Evolutionary conservation across 306 rosid genomes (phyloP).

Genomic region (Gillenia trifoliata): DNA sequence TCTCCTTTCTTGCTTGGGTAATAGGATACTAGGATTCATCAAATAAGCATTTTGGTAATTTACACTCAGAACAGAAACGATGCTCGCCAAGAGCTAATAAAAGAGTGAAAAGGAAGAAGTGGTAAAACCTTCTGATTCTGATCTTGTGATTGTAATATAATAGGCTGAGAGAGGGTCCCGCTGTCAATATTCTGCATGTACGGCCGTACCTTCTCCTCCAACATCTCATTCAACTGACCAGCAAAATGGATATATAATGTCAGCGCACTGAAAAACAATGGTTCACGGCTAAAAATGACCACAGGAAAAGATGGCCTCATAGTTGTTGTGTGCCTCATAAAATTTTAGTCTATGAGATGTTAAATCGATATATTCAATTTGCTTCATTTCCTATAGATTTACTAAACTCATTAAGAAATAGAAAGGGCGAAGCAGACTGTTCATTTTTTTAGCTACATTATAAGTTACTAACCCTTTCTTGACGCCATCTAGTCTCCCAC

Average conservation of each 20-base stretch:
- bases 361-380: neutral
- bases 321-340: neutral
- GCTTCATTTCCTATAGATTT: neutral
- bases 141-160: conserved; percentile 48
- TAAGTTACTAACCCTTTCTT: conserved; percentile 65
- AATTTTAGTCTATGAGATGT: neutral
- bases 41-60: neutral
- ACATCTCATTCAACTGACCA: conserved; percentile 70
- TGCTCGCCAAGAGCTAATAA: neutral
- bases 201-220: conserved; percentile 77
- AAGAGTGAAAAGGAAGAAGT: conserved; percentile 1
- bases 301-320: neutral
- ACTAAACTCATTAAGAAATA: neutral
- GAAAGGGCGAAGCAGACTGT: neutral
- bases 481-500: conserved; percentile 91
- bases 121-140: conserved; percentile 57
- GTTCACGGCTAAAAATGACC: neutral
- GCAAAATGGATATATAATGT: conserved; percentile 21
- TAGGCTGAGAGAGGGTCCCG: conserved; percentile 61
- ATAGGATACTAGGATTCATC: neutral
- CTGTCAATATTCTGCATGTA: conserved; percentile 46
- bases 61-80: neutral
- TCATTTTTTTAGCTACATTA: neutral
- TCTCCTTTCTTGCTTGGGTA: neutral
- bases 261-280: neutral